Percentiles rank a stretch among this genome's conserved stretches.
Conservation (phyloP, 176 grass and related monocot genomes). For the Calamus simplicifolius region DNA sequence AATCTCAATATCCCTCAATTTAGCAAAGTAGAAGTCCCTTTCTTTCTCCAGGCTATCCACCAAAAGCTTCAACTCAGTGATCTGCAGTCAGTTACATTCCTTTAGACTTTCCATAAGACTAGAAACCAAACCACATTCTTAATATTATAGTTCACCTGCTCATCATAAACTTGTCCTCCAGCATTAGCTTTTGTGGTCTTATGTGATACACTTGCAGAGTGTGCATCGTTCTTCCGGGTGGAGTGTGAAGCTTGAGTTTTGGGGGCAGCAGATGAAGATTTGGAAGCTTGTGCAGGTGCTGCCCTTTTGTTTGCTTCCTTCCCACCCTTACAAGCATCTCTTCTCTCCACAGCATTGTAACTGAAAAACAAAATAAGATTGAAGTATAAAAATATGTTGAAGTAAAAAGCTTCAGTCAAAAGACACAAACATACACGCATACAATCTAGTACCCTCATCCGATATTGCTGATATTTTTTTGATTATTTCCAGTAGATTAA, state of each 20-base stretch:
- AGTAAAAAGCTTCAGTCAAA: too few species aligned
- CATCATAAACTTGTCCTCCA: constrained; percentile 49
- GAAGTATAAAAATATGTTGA: not conserved
- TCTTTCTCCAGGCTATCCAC: constrained; percentile 95
- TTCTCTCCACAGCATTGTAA: constrained; percentile 77
- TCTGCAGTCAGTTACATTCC: constrained; percentile 37
- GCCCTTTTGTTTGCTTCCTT: constrained; percentile 87
- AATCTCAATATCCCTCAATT: constrained; percentile 86
- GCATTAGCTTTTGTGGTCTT: constrained; percentile 35
- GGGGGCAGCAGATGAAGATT: constrained; percentile 33
- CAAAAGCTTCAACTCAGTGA: constrained; percentile 76
- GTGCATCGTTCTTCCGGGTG: constrained; percentile 29
- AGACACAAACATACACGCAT: too few species aligned
- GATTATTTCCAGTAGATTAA: too few species aligned
- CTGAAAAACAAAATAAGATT: constrained; percentile 21
- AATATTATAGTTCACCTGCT: constrained; percentile 35
- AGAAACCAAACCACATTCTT: not conserved
- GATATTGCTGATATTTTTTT: too few species aligned
- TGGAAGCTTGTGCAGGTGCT: constrained; percentile 40
- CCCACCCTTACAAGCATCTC: constrained; percentile 78
- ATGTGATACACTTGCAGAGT: constrained; percentile 32
- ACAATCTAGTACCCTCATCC: too few species aligned
- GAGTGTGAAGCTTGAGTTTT: constrained; percentile 45
- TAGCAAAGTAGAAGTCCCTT: constrained; percentile 93
- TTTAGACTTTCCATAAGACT: not conserved